Percentiles rank a stretch among this genome's conserved stretches.
Evolutionary conservation across 2,329 filamentous ascomycete genomes (phyloP).

Genomic region (Aspergillaceae sp.): DNA sequence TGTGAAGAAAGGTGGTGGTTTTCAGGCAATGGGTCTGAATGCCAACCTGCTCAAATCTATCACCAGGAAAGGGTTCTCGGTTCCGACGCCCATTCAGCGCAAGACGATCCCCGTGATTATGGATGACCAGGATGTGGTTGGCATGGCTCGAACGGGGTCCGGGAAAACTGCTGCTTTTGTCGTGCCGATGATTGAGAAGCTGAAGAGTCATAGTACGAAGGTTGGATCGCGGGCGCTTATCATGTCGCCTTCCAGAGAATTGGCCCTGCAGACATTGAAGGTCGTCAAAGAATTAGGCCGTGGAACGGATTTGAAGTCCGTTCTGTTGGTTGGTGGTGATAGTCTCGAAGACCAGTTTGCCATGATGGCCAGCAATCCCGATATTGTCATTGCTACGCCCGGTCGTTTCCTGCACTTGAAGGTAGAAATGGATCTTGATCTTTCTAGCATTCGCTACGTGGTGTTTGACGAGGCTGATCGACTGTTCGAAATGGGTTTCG

Average conservation of each 20-base stretch:
- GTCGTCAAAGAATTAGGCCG: constrained; percentile 90
- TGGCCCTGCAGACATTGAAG: constrained; percentile 90
- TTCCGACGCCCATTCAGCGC: constrained; percentile 93
- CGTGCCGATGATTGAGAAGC: constrained; percentile 92
- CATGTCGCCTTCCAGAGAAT: constrained; percentile 83
- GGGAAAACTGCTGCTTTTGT: constrained; percentile 98
- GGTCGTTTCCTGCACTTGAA: constrained; percentile 94
- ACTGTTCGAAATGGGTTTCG: constrained; percentile 98
- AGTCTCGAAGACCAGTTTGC: constrained; percentile 92
- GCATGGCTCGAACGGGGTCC: constrained; percentile 97
- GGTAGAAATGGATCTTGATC: constrained; percentile 86
- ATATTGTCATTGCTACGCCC: constrained; percentile 94
- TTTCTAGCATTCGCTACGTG: constrained; percentile 87
- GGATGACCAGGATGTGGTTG: constrained; percentile 89
- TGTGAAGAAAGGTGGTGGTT: constrained; percentile 91
- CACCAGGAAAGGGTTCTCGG: constrained; percentile 83
- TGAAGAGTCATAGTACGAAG: constrained; percentile 78
- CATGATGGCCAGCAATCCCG: constrained; percentile 86
- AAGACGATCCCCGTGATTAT: constrained; percentile 91
- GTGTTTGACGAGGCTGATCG: constrained; percentile 97
- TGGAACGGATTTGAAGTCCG: constrained; percentile 84
- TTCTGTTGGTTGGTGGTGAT: constrained; percentile 87
- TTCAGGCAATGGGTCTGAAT: constrained; percentile 89
- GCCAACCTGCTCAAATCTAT: constrained; percentile 81
- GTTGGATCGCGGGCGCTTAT: constrained; percentile 82